Percentiles rank a stretch among this genome's conserved stretches.
Conservation (phyloP, 352 stramenopile genomes). For the Pythium angustatum region DNA sequence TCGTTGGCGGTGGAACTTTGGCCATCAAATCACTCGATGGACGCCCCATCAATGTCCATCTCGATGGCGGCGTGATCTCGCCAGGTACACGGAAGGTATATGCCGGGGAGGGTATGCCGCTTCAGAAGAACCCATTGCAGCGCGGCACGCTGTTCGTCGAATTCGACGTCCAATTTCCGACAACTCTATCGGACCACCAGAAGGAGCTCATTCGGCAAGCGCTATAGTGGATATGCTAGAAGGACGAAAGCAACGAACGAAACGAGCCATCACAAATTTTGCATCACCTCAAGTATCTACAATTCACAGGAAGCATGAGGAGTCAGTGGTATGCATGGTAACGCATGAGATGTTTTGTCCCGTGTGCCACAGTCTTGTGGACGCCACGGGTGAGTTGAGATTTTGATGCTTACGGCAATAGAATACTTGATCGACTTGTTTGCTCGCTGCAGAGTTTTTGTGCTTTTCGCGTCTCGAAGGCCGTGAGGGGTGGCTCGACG, state of each 20-base stretch:
- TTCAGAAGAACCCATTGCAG: conserved; percentile 73
- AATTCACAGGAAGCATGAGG: no score
- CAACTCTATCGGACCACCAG: conserved; percentile 78
- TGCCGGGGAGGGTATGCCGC: conserved; percentile 95
- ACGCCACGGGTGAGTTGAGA: not conserved
- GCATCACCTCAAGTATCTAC: no score
- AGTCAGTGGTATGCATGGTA: no score
- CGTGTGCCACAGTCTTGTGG: not conserved
- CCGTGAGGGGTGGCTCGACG: no score
- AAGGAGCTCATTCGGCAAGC: conserved; percentile 73
- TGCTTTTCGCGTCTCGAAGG: not conserved
- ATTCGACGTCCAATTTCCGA: conserved; percentile 97
- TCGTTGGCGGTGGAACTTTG: conserved; percentile 91
- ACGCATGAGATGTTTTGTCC: no score
- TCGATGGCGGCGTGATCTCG: conserved; percentile 88
- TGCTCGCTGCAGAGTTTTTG: no score
- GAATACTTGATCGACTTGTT: not conserved
- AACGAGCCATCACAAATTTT: no score
- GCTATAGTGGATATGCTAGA: conserved; percentile 42
- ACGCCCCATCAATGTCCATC: conserved; percentile 86
- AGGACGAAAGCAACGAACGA: no score
- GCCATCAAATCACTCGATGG: conserved; percentile 94
- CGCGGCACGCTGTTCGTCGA: conserved; percentile 95
- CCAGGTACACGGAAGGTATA: conserved; percentile 92
- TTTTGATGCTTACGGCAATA: conserved; percentile 7